These are phyloP conservation scores for Starmerella floris DNA, from an alignment of 805 yeast genomes.

Conservation along the genomic window DNA sequence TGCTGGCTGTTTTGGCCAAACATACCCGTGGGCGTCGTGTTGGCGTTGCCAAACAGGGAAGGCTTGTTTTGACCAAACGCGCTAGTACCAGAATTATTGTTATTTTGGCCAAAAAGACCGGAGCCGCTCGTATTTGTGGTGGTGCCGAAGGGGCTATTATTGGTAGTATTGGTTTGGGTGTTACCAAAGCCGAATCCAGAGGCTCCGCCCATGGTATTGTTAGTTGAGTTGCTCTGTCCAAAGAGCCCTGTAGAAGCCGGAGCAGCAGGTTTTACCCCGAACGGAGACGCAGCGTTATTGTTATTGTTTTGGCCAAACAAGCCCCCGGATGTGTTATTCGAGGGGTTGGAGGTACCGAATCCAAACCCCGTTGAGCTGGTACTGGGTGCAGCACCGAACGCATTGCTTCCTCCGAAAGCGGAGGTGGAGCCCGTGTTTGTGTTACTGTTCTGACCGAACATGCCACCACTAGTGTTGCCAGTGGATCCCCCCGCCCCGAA, in stretches of 20 bases:
- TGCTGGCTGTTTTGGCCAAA: conserved; percentile 13
- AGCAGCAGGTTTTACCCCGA: conserved; percentile 6
- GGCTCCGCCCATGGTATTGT: not conserved
- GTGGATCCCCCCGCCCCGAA: conserved; percentile 1
- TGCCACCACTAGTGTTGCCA: conserved; percentile 11
- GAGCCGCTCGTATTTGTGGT: conserved; percentile 20
- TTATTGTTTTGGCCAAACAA: conserved; percentile 9
- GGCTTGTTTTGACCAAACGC: conserved; percentile 3
- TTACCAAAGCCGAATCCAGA: conserved; percentile 1
- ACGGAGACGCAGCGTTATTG: conserved; percentile 14
- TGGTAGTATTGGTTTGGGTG: conserved; percentile 1
- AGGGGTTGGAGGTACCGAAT: conserved; percentile 6
- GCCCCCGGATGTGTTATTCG: conserved; percentile 11
- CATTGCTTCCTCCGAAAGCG: conserved; percentile 19
- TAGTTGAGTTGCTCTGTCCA: conserved; percentile 1
- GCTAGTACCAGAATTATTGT: conserved; percentile 6
- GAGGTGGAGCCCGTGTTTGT: conserved; percentile 17
- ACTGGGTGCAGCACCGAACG: conserved; percentile 9
- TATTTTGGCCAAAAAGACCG: conserved; percentile 23
- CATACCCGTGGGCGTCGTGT: conserved; percentile 1
- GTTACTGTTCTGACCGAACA: conserved; percentile 10
- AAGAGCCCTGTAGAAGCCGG: not conserved
- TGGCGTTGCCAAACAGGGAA: conserved; percentile 2
- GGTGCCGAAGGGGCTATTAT: not conserved
- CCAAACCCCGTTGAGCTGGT: conserved; percentile 14